Base-by-base conservation (phyloP, 2,329 filamentous ascomycete genomes). In the Fusarium scirpi region DNA sequence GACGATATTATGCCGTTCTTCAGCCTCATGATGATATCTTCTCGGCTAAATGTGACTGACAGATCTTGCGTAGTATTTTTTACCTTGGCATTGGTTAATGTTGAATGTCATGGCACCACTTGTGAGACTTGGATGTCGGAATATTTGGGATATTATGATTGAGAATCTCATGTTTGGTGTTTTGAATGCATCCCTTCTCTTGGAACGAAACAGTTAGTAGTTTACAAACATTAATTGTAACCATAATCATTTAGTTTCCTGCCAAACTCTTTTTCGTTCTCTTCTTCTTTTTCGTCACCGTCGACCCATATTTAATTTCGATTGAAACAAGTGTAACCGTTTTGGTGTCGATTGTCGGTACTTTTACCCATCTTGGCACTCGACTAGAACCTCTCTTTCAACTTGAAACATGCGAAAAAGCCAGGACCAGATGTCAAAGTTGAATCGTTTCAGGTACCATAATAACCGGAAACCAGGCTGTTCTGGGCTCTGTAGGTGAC, bases 401-500 rank as follows among this genome's bases (percentile, higher is more conserved):
- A 63, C 15, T 22, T 63, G 61, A 63, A 63, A 63, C 48, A 47
- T 48, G 58, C 11, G 25, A 20, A 44, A 30, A 57, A 57, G 32
- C 58, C 30, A 29, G 43, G 38, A 34, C 29, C 24, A 47, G 32
- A 7, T 44, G 49, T 43, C 59, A 40, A 44, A 58, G 34, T 58
- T 57, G 22, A 11, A 7, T 16, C 12, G 59, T 64, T 64, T 64
- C 61, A 58, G 24, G 59, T 53, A 41, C n/a, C 38, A 22, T 27
- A 58, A 61, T 41, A 63, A 13, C 43, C 20, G 49, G 24, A 34
- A 18, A 34, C 38, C 22, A 62, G 60, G 34, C 61, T 64, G 41
- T 63, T 47, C 18, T 53, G n/a, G n/a, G n/a, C n/a, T n/a, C n/a
- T n/a, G n/a, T n/a, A n/a, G 47, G 18, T 53, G 34, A 41, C 32